Base-by-base conservation (phyloP, 2,329 filamentous ascomycete species). In the Pseudogymnoascus sp. region DNA sequence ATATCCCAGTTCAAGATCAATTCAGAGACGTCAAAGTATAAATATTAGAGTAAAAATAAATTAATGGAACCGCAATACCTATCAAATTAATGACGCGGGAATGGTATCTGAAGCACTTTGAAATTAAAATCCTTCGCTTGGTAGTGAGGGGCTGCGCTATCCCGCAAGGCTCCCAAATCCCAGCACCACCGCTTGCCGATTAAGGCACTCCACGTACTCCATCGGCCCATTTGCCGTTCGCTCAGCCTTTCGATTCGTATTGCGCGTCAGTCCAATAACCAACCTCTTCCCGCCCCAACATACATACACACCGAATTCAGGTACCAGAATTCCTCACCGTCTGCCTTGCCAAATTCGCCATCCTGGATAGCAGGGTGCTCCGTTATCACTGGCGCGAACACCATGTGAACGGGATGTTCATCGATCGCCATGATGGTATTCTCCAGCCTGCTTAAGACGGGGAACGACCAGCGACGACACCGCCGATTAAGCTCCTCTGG, bases 401-500 rank as follows among this genome's bases (percentile, higher is more conserved):
- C 60, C 38, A 62, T 62, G 60, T 62, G 35, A 62, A 49, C 39
- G 29, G 39, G 31, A 35, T 33, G 26, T 23, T 68, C 68, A 76
- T 75, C 73, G 74, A 64, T 72, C 72, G 72, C 67, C 73, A 76
- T 72, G 70, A 82, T 82, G 80, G 78, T 78, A 63, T 76, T 82
- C 67, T 75, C 77, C 65, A 77, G 75, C 66, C 76, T 82, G 69
- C 78, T 82, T 68, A 72, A 72, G 66, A 72, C 76, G 64, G 74
- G 77, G 66, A 72, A 70, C 72, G 77, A 77, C 60, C 67, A 67
- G 61, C 26, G 63, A 45, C 63, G 63, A 64, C 66, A 64, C 61
- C 71, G 68, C 58, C 61, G 65, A 31, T 69, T 67, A 61, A 69
- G 66, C 62, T 49, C 68, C 16, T 62, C 70, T 5, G 65, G 68